Percentiles rank a stretch among this genome's conserved stretches.
phyloP scores from a whole-genome alignment of 1,284 basidiomycete species.

The Moesziomyces aphidis region DNA sequence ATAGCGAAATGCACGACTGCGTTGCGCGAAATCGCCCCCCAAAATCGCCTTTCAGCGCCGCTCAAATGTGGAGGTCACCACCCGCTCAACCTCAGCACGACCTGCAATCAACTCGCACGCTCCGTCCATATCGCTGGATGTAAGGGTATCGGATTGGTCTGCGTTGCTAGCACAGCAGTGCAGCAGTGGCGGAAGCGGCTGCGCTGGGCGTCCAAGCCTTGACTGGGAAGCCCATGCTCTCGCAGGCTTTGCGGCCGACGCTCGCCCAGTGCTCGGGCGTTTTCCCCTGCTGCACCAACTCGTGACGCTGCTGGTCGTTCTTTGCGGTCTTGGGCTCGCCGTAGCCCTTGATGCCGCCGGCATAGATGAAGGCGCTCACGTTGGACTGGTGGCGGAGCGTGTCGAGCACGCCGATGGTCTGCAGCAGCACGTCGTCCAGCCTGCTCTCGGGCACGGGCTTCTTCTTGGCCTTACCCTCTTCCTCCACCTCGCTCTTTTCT shows the following conservation, averaged over 20 bases:
- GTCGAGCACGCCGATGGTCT: constrained; percentile 64
- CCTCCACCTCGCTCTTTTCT: background rate
- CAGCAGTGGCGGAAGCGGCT: constrained; percentile 25
- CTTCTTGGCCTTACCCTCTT: constrained; percentile 9
- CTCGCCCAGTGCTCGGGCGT: constrained; percentile 39
- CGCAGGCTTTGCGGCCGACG: constrained; percentile 25
- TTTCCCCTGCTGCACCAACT: background rate
- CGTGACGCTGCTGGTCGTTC: constrained; percentile 9
- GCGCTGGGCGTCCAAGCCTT: constrained; percentile 25
- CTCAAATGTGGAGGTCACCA: too few species aligned
- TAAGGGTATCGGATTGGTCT: too few species aligned
- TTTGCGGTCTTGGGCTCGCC: constrained; percentile 10
- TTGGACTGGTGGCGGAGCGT: constrained; percentile 49
- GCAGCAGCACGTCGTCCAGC: constrained; percentile 60
- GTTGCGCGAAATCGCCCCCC: too few species aligned
- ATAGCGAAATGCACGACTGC: too few species aligned
- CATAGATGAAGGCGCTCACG: constrained; percentile 52
- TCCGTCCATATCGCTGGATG: too few species aligned
- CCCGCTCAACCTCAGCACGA: too few species aligned
- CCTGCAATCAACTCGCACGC: too few species aligned
- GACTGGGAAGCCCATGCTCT: constrained; percentile 31
- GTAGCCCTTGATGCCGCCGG: constrained; percentile 42
- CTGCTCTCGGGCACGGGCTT: constrained; percentile 19
- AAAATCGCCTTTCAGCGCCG: too few species aligned
- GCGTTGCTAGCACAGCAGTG: constrained; percentile 4